Conservation (phyloP, 345 rosid species). For the Theobroma cacao region DNA sequence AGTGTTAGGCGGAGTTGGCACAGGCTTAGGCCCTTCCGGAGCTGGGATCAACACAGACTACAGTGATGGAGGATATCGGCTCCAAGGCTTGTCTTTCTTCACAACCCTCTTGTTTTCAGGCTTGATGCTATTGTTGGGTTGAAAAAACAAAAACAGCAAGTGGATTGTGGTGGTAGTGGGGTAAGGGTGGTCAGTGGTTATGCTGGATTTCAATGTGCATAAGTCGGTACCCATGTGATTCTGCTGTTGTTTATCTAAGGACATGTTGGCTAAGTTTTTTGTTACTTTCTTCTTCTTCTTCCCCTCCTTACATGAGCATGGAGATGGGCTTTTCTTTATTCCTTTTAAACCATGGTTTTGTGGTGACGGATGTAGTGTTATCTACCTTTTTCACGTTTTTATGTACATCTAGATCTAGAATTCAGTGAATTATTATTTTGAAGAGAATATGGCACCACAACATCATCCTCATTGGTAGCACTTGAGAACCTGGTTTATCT, state of each 20-base stretch:
- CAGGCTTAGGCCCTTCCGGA: slow-evolving; percentile 41
- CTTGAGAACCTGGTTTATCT: background rate
- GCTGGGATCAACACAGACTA: slow-evolving; percentile 44
- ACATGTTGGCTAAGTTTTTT: slow-evolving; percentile 28
- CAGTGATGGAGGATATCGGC: slow-evolving; percentile 27
- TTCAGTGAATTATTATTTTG: background rate
- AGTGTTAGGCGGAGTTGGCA: slow-evolving; percentile 47
- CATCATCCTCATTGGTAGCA: background rate
- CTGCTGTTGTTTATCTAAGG: slow-evolving; percentile 24
- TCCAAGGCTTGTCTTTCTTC: slow-evolving; percentile 4
- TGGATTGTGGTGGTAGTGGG: slow-evolving; percentile 7
- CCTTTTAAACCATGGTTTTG: background rate
- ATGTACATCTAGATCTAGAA: slow-evolving; percentile 1
- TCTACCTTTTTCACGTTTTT: background rate
- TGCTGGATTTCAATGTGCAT: slow-evolving; percentile 26
- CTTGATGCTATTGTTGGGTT: slow-evolving; percentile 33
- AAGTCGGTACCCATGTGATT: slow-evolving; percentile 32
- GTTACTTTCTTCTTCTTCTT: slow-evolving; percentile 10
- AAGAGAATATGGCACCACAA: background rate
- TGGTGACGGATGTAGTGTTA: background rate
- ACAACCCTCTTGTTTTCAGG: slow-evolving; percentile 19
- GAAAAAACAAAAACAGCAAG: background rate
- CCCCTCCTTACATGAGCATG: slow-evolving; percentile 8
- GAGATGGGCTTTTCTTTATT: slow-evolving; percentile 17
- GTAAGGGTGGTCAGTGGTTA: slow-evolving; percentile 12